Percentiles rank a stretch among this genome's conserved stretches.
Conservation (phyloP, 2,329 filamentous ascomycete genomes). For the Fusarium graminum region DNA sequence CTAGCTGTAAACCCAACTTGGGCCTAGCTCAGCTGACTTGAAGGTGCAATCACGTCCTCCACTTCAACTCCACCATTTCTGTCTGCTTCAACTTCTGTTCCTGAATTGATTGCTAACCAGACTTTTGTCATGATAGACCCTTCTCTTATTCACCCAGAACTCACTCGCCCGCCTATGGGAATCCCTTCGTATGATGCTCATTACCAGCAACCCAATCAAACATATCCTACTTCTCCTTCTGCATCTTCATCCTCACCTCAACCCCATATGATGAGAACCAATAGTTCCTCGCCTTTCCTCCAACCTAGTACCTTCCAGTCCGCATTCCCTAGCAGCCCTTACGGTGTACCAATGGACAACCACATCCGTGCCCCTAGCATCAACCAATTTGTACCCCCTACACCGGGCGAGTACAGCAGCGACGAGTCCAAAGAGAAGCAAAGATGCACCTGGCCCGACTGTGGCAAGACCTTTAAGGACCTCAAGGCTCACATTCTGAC, state of each 20-base stretch:
- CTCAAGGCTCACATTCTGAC: conserved; percentile 95
- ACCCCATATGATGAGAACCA: conserved; percentile 62
- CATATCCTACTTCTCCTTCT: conserved; percentile 73
- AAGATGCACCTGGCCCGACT: conserved; percentile 85
- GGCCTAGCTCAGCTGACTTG: conserved; percentile 33
- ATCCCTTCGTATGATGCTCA: conserved; percentile 61
- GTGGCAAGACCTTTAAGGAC: conserved; percentile 89
- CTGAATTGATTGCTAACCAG: conserved; percentile 55
- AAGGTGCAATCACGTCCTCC: conserved; percentile 26
- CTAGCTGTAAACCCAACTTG: conserved; percentile 42
- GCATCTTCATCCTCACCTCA: conserved; percentile 67
- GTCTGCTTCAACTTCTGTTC: conserved; percentile 1
- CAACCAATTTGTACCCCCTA: conserved; percentile 75
- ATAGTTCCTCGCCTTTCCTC: conserved; percentile 76
- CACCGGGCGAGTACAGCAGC: conserved; percentile 70
- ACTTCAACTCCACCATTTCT: conserved; percentile 32
- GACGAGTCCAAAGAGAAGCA: conserved; percentile 76
- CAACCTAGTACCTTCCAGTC: conserved; percentile 67
- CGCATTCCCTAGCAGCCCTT: conserved; percentile 67
- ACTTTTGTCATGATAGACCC: conserved; percentile 60
- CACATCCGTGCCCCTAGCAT: conserved; percentile 74
- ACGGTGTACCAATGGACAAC: conserved; percentile 60
- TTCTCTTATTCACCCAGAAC: conserved; percentile 68
- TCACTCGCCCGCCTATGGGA: conserved; percentile 62
- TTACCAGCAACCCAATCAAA: conserved; percentile 61